These are phyloP conservation scores for Kluyveromyces lactis DNA, from an alignment of 805 yeast genomes.

Conservation along the genomic window DNA sequence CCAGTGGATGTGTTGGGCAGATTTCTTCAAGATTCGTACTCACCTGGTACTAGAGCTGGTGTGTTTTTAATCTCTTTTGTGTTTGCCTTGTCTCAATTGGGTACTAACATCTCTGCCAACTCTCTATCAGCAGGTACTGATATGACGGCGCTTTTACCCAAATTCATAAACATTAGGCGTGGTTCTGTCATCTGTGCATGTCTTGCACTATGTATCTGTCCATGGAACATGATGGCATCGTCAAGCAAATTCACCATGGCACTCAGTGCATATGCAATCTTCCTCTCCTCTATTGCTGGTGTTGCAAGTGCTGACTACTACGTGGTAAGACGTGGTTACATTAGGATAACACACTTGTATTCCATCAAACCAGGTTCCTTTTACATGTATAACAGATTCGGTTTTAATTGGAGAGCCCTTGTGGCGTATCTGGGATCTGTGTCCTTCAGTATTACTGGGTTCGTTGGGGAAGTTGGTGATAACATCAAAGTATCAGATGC, in stretches of 20 bases:
- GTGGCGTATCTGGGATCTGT: conserved; percentile 76
- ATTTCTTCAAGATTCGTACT: conserved; percentile 44
- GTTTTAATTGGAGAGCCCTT: conserved; percentile 79
- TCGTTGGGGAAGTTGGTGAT: conserved; percentile 59
- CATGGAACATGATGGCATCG: conserved; percentile 71
- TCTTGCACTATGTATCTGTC: conserved; percentile 64
- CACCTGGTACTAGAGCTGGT: conserved; percentile 65
- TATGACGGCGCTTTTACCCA: conserved; percentile 57
- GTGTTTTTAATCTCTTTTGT: conserved; percentile 66
- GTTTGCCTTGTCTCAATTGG: conserved; percentile 68
- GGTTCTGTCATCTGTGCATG: conserved; percentile 74
- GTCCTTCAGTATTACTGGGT: conserved; percentile 78
- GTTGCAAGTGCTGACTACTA: conserved; percentile 60
- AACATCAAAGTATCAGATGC: conserved; percentile 52
- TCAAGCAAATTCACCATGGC: conserved; percentile 73
- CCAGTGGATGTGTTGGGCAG: conserved; percentile 69
- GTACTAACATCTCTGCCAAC: conserved; percentile 69
- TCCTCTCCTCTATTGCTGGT: conserved; percentile 78
- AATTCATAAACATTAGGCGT: conserved; percentile 63
- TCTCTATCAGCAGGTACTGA: conserved; percentile 68
- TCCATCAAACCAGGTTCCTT: conserved; percentile 34
- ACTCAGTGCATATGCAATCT: conserved; percentile 72
- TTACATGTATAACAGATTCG: conserved; percentile 55
- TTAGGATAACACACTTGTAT: conserved; percentile 59
- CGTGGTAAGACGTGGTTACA: conserved; percentile 64